These are phyloP conservation scores for Hypoxylon sp. DNA, from an alignment of 2,329 filamentous ascomycete genomes.

Conservation along the genomic window DNA sequence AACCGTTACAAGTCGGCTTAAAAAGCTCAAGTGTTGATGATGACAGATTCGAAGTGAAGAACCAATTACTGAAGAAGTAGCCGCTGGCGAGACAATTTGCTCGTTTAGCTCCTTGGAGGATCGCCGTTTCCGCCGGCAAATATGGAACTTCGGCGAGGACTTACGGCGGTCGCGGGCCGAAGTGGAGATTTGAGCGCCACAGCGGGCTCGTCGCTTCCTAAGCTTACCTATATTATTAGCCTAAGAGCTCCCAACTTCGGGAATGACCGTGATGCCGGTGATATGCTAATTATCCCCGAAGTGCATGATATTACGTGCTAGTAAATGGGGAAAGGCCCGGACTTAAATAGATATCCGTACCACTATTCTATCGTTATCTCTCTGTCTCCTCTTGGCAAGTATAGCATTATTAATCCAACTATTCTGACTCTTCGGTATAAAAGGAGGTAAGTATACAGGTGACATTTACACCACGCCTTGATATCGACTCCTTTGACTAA, in stretches of 20 bases:
- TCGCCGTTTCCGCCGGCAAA: neutral
- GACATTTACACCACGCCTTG: neutral
- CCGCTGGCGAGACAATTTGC: too few species aligned
- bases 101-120: neutral
- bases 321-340: neutral
- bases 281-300: conserved; percentile 7
- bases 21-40: too few species aligned
- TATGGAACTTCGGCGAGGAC: neutral
- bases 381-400: neutral
- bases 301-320: neutral
- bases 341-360: neutral
- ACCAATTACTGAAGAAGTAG: too few species aligned
- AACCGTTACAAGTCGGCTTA: too few species aligned
- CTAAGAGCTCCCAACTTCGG: neutral
- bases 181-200: neutral
- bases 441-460: neutral
- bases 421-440: neutral
- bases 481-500: neutral
- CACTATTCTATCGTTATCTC: neutral
- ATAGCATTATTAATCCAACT: neutral
- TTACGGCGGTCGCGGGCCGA: neutral
- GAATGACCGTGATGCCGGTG: neutral
- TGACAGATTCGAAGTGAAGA: too few species aligned
- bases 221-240: neutral
- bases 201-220: neutral